Conservation (phyloP, 345 rosid genomes). For the Atalantia buxifolia region DNA sequence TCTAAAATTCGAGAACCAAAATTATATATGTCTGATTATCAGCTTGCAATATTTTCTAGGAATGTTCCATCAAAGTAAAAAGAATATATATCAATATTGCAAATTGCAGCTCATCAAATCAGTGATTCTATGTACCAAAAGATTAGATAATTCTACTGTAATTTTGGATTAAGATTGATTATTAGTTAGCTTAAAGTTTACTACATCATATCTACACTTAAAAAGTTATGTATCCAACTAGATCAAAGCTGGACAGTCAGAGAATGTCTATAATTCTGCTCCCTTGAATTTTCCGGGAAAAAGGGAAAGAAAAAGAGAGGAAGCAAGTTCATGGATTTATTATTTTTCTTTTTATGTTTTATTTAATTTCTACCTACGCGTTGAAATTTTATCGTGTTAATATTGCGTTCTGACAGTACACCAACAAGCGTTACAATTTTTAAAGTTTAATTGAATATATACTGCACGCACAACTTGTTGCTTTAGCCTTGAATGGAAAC, state of each 20-base stretch:
- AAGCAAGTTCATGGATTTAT: not conserved
- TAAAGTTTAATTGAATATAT: no score
- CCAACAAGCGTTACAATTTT: no score
- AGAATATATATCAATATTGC: not conserved
- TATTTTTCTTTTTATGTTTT: not conserved
- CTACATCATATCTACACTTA: not conserved
- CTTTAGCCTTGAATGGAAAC: no score
- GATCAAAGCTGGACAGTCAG: not conserved
- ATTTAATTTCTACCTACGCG: not conserved
- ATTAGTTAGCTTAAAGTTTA: not conserved
- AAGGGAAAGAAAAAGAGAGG: not conserved
- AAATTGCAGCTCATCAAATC: not conserved
- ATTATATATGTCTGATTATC: not conserved
- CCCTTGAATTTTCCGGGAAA: not conserved
- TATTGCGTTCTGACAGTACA: not conserved
- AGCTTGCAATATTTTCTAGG: not conserved
- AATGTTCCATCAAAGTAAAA: not conserved
- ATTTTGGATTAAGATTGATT: not conserved
- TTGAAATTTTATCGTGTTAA: not conserved
- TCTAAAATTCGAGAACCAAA: not conserved
- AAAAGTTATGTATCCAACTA: not conserved
- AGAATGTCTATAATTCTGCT: not conserved
- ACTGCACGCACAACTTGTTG: no score
- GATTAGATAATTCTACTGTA: not conserved
- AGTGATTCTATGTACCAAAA: not conserved